Evolutionary conservation across 495 filamentous ascomycete genomes (phyloP).

Genomic region (Hapsidospora chrysogenum): DNA sequence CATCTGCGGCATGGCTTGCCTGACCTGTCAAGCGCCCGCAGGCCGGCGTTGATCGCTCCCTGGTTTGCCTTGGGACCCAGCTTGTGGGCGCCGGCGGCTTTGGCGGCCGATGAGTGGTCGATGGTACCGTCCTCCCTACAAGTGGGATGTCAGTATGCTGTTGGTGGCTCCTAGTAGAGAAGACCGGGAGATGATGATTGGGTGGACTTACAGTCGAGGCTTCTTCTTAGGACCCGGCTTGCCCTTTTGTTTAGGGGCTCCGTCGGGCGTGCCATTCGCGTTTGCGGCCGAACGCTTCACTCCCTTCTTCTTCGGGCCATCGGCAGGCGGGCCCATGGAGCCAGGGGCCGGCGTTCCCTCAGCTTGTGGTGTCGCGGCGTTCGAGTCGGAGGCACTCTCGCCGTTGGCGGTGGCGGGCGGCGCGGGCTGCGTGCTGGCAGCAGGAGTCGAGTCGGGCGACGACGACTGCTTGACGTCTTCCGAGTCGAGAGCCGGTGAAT

Average conservation of each 20-base stretch:
- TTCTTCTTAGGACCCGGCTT: constrained; percentile 96
- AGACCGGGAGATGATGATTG: background rate
- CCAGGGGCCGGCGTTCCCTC: constrained; percentile 21
- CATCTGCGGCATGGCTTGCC: constrained; percentile 86
- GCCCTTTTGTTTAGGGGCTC: constrained; percentile 47
- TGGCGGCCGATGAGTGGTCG: constrained; percentile 23
- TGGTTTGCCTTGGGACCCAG: constrained; percentile 95
- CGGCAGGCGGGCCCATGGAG: constrained; percentile 35
- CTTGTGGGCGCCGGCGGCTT: constrained; percentile 40
- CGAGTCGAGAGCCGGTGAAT: constrained; percentile 15
- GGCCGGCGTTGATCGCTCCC: constrained; percentile 90
- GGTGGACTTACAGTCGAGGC: constrained; percentile 61
- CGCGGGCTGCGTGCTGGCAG: constrained; percentile 7
- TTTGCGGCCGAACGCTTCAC: constrained; percentile 27
- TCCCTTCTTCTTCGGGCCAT: constrained; percentile 44
- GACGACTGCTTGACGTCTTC: constrained; percentile 15
- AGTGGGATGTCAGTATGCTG: constrained; percentile 4
- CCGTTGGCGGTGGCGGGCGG: constrained; percentile 12
- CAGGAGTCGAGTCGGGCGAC: constrained; percentile 13
- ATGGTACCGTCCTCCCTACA: constrained; percentile 47
- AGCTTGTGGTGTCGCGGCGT: constrained; percentile 24
- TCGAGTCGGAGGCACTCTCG: constrained; percentile 32
- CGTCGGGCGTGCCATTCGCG: constrained; percentile 35
- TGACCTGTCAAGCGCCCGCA: constrained; percentile 81
- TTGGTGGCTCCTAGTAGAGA: background rate